Evolutionary conservation across 768 basidiomycete genomes (phyloP).

Genomic region (Ramaria sp.): DNA sequence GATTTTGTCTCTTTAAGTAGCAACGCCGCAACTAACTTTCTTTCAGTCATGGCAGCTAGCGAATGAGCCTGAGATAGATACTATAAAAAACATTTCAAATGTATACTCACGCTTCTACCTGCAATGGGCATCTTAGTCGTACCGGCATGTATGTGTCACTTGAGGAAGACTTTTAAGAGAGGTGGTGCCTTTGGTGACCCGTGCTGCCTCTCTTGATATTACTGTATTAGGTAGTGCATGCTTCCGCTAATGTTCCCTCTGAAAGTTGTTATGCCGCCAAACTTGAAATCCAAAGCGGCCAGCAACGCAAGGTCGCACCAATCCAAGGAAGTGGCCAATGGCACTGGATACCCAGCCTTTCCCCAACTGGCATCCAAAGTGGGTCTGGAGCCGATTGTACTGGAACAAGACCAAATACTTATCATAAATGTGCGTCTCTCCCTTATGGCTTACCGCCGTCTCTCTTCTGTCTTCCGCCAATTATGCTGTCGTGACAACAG

Average conservation of each 20-base stretch:
- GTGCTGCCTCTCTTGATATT: too few relatives aligned
- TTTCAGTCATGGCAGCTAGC: slow-evolving; percentile 84
- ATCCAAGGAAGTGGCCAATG: background rate
- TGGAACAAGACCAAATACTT: slow-evolving; percentile 58
- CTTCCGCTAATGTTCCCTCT: too few relatives aligned
- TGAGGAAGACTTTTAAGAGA: too few relatives aligned
- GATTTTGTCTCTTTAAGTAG: background rate
- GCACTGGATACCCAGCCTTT: slow-evolving; percentile 20
- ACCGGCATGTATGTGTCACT: too few relatives aligned
- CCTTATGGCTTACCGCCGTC: background rate
- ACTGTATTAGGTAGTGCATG: too few relatives aligned
- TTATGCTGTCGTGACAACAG: slow-evolving; percentile 22
- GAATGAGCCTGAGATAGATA: slow-evolving; percentile 23
- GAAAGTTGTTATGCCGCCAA: background rate
- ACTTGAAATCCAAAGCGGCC: background rate
- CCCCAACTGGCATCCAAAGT: slow-evolving; percentile 36
- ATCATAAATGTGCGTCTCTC: slow-evolving; percentile 47
- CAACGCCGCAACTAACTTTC: slow-evolving; percentile 10
- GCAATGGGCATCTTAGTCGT: too few relatives aligned
- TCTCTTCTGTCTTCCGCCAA: background rate
- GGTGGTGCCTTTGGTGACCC: too few relatives aligned
- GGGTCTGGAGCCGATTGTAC: slow-evolving; percentile 31
- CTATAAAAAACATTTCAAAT: too few relatives aligned
- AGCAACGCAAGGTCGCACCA: background rate
- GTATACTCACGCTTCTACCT: too few relatives aligned